Conservation (phyloP, 2,329 filamentous ascomycete genomes). For the Bimuria novae-zelandiae region DNA sequence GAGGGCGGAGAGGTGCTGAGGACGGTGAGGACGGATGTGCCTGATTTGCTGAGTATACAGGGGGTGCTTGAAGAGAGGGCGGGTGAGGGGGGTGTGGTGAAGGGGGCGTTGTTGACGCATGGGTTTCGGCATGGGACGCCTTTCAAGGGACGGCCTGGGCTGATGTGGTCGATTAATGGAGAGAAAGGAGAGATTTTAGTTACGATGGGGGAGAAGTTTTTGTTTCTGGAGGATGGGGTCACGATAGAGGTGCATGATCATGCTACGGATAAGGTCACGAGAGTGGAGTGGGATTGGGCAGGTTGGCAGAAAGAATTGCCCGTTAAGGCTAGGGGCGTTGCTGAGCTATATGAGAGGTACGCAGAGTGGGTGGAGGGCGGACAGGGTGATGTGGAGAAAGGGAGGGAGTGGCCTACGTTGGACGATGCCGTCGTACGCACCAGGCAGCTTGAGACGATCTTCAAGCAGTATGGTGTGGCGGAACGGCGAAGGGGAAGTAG, state of each 20-base stretch:
- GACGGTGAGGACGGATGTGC: slow-evolving; percentile 45
- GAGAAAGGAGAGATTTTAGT: slow-evolving; percentile 23
- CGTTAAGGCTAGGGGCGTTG: slow-evolving; percentile 25
- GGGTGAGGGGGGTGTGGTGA: not conserved
- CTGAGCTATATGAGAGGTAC: slow-evolving; percentile 37
- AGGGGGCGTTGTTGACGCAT: slow-evolving; percentile 16
- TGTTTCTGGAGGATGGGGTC: slow-evolving; percentile 19
- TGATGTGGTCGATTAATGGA: slow-evolving; percentile 22
- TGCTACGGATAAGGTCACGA: slow-evolving; percentile 28
- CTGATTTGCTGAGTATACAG: slow-evolving; percentile 51
- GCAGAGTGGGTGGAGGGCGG: slow-evolving; percentile 28
- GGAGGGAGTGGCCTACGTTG: slow-evolving; percentile 44
- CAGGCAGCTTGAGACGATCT: slow-evolving; percentile 41
- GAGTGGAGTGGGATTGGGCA: slow-evolving; percentile 50
- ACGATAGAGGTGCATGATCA: slow-evolving; percentile 33
- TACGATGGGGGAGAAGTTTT: slow-evolving; percentile 1
- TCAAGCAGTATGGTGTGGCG: slow-evolving; percentile 20
- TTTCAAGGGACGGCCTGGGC: slow-evolving; percentile 19
- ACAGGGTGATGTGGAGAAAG: slow-evolving; percentile 12
- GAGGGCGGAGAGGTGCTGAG: slow-evolving; percentile 5
- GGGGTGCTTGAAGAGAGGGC: slow-evolving; percentile 29
- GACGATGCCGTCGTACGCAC: slow-evolving; percentile 54
- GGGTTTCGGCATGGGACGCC: slow-evolving; percentile 21
- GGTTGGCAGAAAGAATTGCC: slow-evolving; percentile 40
- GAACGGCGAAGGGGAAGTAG: too few species aligned